Evolutionary conservation across 1,139 yeast species (phyloP), one percentile per base, ranked within the genome.

Genomic region (Suhomyces bokatorum): DNA sequence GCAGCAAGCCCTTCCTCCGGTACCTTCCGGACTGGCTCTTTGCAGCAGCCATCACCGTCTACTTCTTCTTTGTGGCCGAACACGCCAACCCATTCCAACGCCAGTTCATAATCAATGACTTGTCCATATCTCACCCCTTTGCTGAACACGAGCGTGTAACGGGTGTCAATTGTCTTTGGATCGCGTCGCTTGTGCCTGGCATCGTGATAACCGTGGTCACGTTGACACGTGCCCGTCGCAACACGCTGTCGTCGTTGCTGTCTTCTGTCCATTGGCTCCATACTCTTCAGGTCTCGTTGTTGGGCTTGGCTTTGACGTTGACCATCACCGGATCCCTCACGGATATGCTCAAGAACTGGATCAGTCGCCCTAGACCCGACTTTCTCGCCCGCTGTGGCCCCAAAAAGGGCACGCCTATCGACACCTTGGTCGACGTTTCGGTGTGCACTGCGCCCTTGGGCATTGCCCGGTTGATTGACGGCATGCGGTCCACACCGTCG

Each of bases 301-400:
- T 83, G 30, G 87, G 87, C 1, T 64, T 83, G 13, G 61, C 66
- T 26, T 64, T 83, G 11, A 67, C 85, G 0, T 64, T 81, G 51
- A 67, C 76, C n/a, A 63, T 54, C 29, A 42, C 48, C 32, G 66
- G 63, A 4, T 69, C 84, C 28, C 58, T 85, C 39, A 85, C 91
- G 2, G 88, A 85, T 58, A 70, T 81, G 26, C 60, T 85, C 44
- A 87, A 87, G 62, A 78, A 80, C 50, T 80, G 87, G 83, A 80
- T 87, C 32, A 93, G 90, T n/a, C 72, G 88, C 53, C 87, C 86
- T 34, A 69, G 96, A 32, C 96, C 96, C 0, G 96, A 87, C 60
- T 86, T 87, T 55, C 63, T 87, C 27, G 81, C 79, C 6, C 66
- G 96, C 41, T 87, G 96, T 64, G 68, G 73, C 13, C 85, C 91